Evolutionary conservation across 768 basidiomycete species (phyloP).

Genomic region (Tulasnella sp.): DNA sequence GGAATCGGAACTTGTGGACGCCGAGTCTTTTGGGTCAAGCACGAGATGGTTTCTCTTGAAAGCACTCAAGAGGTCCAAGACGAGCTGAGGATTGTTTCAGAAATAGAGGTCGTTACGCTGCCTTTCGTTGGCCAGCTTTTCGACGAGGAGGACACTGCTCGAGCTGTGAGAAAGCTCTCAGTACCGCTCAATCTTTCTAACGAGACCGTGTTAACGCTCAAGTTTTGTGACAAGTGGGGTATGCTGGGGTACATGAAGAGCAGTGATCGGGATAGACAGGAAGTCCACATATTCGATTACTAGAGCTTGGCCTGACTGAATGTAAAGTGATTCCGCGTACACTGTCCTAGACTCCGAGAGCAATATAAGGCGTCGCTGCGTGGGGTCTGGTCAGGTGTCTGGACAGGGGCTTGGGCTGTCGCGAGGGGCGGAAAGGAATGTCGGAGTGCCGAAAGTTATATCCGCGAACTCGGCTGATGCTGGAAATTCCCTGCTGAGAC

Average conservation of each 20-base stretch:
- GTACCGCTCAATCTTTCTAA: background rate
- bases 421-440: background rate
- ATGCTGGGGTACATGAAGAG: background rate
- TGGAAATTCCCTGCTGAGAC: background rate
- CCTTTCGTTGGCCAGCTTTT: background rate
- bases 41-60: background rate
- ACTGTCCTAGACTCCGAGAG: background rate
- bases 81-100: background rate
- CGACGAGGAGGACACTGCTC: background rate
- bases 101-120: background rate
- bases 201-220: background rate
- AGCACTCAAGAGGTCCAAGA: background rate
- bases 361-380: background rate
- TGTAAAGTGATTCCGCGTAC: background rate
- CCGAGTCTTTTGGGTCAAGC: background rate
- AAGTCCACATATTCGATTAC: background rate
- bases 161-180: background rate
- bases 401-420: background rate
- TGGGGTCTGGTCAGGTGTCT: background rate
- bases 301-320: background rate
- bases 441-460: background rate
- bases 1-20: background rate
- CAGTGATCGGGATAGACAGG: background rate
- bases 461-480: background rate
- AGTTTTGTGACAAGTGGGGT: background rate